Evolutionary conservation across 2,329 filamentous ascomycete genomes (phyloP).

Genomic region (Ophiostoma novo-ulmi): DNA sequence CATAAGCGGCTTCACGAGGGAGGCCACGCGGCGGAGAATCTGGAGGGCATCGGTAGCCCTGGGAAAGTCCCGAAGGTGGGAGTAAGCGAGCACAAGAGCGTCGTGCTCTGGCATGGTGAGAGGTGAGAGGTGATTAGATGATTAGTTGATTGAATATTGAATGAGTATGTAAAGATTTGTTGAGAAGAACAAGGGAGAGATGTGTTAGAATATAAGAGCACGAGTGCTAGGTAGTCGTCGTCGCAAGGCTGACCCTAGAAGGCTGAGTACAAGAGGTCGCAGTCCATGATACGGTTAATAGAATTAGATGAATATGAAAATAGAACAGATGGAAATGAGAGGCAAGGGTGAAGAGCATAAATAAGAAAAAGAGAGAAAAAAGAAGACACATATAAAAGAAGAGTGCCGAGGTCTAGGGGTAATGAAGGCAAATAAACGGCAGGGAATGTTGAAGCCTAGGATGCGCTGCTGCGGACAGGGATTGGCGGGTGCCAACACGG

Average conservation of each 20-base stretch:
- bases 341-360: background rate
- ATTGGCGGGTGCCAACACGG: background rate
- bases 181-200: background rate
- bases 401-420: background rate
- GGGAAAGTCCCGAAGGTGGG: constrained; percentile 45
- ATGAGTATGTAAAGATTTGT: background rate
- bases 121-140: background rate
- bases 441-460: background rate
- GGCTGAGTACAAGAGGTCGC: background rate
- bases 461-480: background rate
- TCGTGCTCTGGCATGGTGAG: constrained; percentile 42
- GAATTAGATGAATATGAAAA: background rate
- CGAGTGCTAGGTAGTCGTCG: background rate
- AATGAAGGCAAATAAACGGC: background rate
- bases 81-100: constrained; percentile 44
- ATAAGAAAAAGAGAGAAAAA: background rate
- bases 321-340: background rate
- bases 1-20: constrained; percentile 93
- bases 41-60: constrained; percentile 49
- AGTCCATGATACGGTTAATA: background rate
- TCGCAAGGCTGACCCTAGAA: background rate
- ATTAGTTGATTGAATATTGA: background rate
- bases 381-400: background rate
- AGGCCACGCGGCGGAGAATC: constrained; percentile 73
- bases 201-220: background rate